A percentile compares a stretch with the other conserved stretches of the same genome.
Conservation (phyloP, 2,329 filamentous ascomycete genomes). For the Diplodia sapinea region DNA sequence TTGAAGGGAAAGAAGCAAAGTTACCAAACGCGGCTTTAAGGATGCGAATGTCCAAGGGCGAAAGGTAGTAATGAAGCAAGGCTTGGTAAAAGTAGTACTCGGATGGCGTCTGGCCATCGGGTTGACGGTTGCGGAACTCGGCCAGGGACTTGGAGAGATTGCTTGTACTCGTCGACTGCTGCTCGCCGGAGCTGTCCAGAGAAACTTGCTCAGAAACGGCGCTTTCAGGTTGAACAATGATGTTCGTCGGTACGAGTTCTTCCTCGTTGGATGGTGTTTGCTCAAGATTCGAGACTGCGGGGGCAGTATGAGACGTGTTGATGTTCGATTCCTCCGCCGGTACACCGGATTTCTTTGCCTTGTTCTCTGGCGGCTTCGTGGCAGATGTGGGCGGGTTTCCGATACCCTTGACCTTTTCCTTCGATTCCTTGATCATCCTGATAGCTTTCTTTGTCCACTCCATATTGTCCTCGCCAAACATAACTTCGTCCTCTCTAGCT, state of each 20-base stretch:
- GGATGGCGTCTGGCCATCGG: constrained; percentile 52
- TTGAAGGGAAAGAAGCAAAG: constrained; percentile 82
- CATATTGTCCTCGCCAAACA: constrained; percentile 85
- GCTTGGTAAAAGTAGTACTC: constrained; percentile 89
- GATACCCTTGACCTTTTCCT: constrained; percentile 73
- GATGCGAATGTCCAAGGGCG: constrained; percentile 88
- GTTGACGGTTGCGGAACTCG: constrained; percentile 37
- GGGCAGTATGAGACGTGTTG: not conserved
- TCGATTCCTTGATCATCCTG: constrained; percentile 72
- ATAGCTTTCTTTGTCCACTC: constrained; percentile 91
- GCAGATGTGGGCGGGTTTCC: constrained; percentile 66
- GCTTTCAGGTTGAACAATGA: not conserved
- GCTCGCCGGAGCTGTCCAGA: not conserved
- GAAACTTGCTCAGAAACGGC: not conserved
- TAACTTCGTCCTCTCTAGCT: constrained; percentile 84
- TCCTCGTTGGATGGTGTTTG: not conserved
- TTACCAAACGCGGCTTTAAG: constrained; percentile 86
- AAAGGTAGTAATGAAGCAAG: constrained; percentile 85
- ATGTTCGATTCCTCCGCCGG: not conserved
- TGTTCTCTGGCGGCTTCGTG: constrained; percentile 58
- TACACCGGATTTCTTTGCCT: constrained; percentile 51
- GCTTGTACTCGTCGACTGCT: constrained; percentile 9
- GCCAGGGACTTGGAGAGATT: constrained; percentile 30
- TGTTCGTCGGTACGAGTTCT: not conserved
- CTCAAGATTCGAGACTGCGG: not conserved